Percentiles rank a stretch among this genome's conserved stretches.
Evolutionary conservation across 169 alveolate genomes (phyloP).

Genomic region (Plasmodium berghei): DNA sequence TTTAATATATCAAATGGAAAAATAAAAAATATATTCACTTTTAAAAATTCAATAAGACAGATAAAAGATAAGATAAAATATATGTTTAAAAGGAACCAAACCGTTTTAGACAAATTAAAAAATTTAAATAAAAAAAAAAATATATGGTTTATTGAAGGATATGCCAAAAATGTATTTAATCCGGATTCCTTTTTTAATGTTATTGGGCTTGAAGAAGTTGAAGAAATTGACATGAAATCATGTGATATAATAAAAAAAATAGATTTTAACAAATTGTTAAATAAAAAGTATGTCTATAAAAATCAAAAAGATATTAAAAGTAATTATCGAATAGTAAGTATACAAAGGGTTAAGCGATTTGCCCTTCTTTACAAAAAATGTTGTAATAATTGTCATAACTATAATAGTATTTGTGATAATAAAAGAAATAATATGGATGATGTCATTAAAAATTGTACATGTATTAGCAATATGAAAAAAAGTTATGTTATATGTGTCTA

Average conservation of each 20-base stretch:
- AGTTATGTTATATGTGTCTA: slow-evolving; percentile 23
- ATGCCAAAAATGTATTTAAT: slow-evolving; percentile 63
- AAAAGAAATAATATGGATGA: neutral
- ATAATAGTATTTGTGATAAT: neutral
- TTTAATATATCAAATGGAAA: slow-evolving; percentile 5
- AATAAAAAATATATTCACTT: neutral
- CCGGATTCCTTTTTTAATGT: slow-evolving; percentile 27
- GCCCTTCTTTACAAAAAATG: slow-evolving; percentile 41
- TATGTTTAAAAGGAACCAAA: slow-evolving; percentile 34
- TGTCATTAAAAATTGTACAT: no score
- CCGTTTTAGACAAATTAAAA: slow-evolving; percentile 37
- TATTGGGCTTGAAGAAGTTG: slow-evolving; percentile 50
- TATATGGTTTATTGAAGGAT: slow-evolving; percentile 59
- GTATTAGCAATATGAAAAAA: no score
- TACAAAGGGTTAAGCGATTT: slow-evolving; percentile 21
- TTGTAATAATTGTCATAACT: neutral
- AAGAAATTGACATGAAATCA: slow-evolving; percentile 28
- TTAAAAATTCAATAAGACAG: slow-evolving; percentile 7
- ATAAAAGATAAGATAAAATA: slow-evolving; percentile 12
- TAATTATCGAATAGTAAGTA: slow-evolving; percentile 1
- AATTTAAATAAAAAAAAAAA: slow-evolving; percentile 47
- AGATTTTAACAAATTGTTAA: slow-evolving; percentile 16
- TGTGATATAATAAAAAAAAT: slow-evolving; percentile 3
- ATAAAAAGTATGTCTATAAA: neutral
- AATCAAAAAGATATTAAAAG: neutral